These are phyloP conservation scores for Tympanopsis confertula DNA, from an alignment of 2,329 filamentous ascomycete genomes.

Conservation along the genomic window DNA sequence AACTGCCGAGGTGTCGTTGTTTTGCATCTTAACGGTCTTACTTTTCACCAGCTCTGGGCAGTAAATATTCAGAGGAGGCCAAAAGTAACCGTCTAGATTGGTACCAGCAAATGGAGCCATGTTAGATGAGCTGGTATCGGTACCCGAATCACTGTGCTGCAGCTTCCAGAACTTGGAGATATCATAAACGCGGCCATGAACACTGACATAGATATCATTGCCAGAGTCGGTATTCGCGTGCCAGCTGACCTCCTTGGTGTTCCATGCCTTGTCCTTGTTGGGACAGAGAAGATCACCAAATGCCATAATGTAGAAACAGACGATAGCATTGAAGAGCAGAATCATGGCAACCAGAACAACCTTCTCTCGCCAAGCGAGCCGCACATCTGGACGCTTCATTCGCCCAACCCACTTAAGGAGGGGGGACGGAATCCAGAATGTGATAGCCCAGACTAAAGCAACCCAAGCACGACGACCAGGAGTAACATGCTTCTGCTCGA, in stretches of 20 bases:
- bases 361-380: slow-evolving; percentile 96
- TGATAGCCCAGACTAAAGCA: slow-evolving; percentile 69
- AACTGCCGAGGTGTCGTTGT: slow-evolving; percentile 48
- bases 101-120: slow-evolving; percentile 74
- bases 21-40: slow-evolving; percentile 39
- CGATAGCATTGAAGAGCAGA: slow-evolving; percentile 62
- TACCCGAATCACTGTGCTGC: slow-evolving; percentile 67
- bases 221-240: slow-evolving; percentile 54
- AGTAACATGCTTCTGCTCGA: slow-evolving; percentile 59
- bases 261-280: slow-evolving; percentile 85
- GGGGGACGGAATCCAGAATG: slow-evolving; percentile 90
- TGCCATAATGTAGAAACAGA: slow-evolving; percentile 85
- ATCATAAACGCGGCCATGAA: slow-evolving; percentile 84
- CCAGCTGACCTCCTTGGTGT: slow-evolving; percentile 50
- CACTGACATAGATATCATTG: slow-evolving; percentile 78
- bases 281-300: slow-evolving; percentile 83
- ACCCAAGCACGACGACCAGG: slow-evolving; percentile 67
- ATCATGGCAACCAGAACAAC: slow-evolving; percentile 74
- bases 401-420: slow-evolving; percentile 68
- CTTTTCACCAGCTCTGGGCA: slow-evolving; percentile 63
- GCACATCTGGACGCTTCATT: slow-evolving; percentile 94
- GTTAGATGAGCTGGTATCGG: slow-evolving; percentile 42
- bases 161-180: slow-evolving; percentile 76
- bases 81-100: slow-evolving; percentile 77
- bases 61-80: slow-evolving; percentile 61